Evolutionary conservation across 257 asterid species (phyloP), one percentile per base, ranked within the genome.

Genomic region (Euphrasia confusa): DNA sequence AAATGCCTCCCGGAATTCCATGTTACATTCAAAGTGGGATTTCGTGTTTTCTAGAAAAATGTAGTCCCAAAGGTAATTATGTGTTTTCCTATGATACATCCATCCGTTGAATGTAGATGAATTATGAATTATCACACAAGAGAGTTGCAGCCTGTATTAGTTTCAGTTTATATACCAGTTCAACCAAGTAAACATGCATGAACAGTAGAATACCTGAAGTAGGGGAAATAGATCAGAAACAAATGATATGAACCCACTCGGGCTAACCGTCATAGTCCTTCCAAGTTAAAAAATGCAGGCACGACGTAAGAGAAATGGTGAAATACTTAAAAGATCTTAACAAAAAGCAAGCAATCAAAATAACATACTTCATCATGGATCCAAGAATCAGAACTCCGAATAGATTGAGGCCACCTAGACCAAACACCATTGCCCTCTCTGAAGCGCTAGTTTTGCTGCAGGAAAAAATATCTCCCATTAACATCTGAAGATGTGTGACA

Each of bases 321-420:
- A 42, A 70, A 35, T 52, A 54, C 26, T 61, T 21, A 40, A 39
- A 52, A 35, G 55, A 44, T 40, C 54, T 8, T 6, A 44, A 68
- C 15, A 58, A 45, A 70, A 69, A 37, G 48, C 73, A 68, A 45
- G 66, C 59, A 65, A 72, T 67, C 54, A 68, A 45, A 45, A 73
- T 68, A 53, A 72, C 83, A 10, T 87, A 93, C 99, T 82, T 87
- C 79, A 89, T 67, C 96, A 93, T 83, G 82, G 91, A 68, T 66
- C 99, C 89, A 54, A 93, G 99, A 79, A 83, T 24, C 68, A 93
- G 64, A 73, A 89, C 90, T 58, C 99, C 99, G 70, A 87, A 76
- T 4, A 93, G 78, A 81, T 93, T 93, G 60, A 93, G 81, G 59
- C 90, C 94, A 56, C 99, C 99, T 65, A 93, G 89, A 78, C 96